Base-by-base conservation (phyloP, 176 grass and related monocot species). In the Juncus effusus region DNA sequence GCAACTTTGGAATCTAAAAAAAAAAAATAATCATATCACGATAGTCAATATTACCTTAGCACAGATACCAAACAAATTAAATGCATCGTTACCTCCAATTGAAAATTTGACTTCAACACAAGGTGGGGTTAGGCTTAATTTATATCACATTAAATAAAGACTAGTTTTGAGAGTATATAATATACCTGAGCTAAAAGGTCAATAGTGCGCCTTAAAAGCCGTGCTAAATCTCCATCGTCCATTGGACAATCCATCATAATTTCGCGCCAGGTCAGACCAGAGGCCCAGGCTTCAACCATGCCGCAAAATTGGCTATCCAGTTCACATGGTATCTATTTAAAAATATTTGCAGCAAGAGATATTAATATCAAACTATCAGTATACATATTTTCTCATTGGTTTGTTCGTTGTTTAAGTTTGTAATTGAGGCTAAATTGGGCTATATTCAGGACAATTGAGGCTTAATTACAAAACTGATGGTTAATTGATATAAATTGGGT, bases 271-370 rank as follows among this genome's bases (percentile, higher is more conserved):
- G 94, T 89, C 65, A 99, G 79, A 76, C 94, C 94, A 63, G 88
- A 89, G 45, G 88, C 88, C 94, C 94, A 99, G 35, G 94, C 94
- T 85, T 99, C 94, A 80, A 93, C 85, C 85, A 93, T 99, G 68
- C 94, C 94, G 69, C 88, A 84, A 84, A 93, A 99, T 39, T 99
- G 94, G 40, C 77, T 59, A 74, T 93, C 94, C 77, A 93, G 78
- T 63, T 84, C 85, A 42, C 88, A 99, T 56, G 94, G 78, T 84
- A 93, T 89, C 88, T 99, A 64, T 49, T 73, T n/a, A 77, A 56
- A 67, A 65, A 28, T 28, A 28, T 28, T 28, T 28, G 19, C 19
- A 28, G 19, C 0, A 28, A 28, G 19, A 28, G 19, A 28, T 28
- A 28, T 28, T 28, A 28, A 28, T 28, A 28, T 28, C 19, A 28